Conservation (phyloP, 257 asterid genomes). For the Solanum gandarillasii region DNA sequence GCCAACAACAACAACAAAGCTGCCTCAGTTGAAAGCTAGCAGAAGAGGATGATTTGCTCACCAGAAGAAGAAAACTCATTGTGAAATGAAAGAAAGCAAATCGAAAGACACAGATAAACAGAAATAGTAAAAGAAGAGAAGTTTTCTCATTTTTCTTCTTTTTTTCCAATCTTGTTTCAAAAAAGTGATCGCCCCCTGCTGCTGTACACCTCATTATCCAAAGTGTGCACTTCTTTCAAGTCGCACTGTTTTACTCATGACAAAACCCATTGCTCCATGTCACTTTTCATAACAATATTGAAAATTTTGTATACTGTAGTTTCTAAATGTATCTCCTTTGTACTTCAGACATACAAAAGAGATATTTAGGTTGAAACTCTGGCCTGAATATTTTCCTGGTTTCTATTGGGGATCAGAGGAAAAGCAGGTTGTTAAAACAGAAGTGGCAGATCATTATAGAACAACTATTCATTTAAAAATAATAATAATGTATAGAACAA, state of each 20-base stretch:
- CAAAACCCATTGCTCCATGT: not conserved
- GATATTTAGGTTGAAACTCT: not conserved
- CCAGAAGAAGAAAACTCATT: not conserved
- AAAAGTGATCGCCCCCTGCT: not conserved
- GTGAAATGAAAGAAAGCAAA: not conserved
- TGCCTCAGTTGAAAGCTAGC: not conserved
- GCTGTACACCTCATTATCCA: not conserved
- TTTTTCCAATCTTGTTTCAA: not conserved
- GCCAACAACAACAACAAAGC: not conserved
- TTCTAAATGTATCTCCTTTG: not conserved
- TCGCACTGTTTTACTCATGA: not conserved
- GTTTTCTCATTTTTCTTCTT: not conserved
- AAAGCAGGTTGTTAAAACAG: not conserved
- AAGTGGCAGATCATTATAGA: constrained; percentile 4
- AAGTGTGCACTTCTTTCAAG: not conserved
- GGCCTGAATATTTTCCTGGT: not conserved
- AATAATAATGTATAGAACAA: not conserved
- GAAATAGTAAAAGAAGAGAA: not conserved
- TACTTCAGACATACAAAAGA: not conserved
- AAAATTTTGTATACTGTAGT: not conserved
- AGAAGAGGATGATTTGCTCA: not conserved
- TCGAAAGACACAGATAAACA: not conserved
- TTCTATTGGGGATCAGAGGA: not conserved
- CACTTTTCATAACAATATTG: not conserved
- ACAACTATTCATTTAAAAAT: not conserved